Evolutionary conservation across 176 grass and related monocot genomes (phyloP), one percentile per base, ranked within the genome.

Genomic region (Oryza meyeriana): DNA sequence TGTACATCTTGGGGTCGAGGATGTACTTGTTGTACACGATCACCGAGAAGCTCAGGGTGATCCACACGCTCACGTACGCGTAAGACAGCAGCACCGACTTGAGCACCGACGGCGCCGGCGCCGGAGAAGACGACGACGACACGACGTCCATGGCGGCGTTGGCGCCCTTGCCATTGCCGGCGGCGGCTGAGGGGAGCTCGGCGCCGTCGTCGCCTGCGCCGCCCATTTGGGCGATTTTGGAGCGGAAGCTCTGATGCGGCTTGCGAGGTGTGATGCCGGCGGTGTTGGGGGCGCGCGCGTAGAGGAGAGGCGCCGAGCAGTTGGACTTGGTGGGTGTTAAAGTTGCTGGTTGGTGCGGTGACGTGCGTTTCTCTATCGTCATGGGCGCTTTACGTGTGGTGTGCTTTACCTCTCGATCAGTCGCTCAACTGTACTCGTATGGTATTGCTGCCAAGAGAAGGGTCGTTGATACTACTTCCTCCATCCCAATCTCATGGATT

Each of bases 11-110:
- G 2, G 94, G 91, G 64, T 97, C 94, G 1, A 97, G 81, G 83
- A 97, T 97, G 80, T 86, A 97, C 83, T 97, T 97, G 91, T 97
- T 97, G 89, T 91, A 97, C 22, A 97, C 87, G 75, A 97, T 97
- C 50, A 97, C 94, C 0, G 94, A 74, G 84, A 97, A 97, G 79
- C 85, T 88, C 22, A 97, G 88, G 78, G 78, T 81, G 91, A 97
- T 97, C 94, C 94, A 97, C 74, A 97, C 80, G 17, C 69, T 75
- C 18, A 97, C 84, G 52, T 97, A 97, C 74, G 86, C 74, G 85
- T 92, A 97, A 1, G 94, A 94, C 2, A 97, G 55, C 78, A 94
- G 76, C 71, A 97, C 89, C 22, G 90, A 92, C 12, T 39, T 61
- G 4, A 94, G n/a, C 71, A 94, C 76, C 66, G 80, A 85, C 33